phyloP scores from a whole-genome alignment of 2,329 filamentous ascomycete species.

The Aspergillus carbonarius region DNA sequence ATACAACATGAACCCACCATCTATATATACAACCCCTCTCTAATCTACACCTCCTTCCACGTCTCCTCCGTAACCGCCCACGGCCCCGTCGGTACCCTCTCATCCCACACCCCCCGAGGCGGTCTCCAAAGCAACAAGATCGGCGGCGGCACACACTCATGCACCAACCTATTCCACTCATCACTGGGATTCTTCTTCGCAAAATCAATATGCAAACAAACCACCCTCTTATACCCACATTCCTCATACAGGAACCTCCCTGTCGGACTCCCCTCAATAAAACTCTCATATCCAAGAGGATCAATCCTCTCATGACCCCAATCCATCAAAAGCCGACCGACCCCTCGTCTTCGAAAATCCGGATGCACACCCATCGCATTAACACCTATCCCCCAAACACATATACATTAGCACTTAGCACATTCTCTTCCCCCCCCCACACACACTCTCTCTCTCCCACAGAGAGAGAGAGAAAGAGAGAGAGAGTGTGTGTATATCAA shows the following conservation, averaged over 20 bases:
- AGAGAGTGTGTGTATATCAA: no score
- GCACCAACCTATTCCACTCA: constrained; percentile 15
- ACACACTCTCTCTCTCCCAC: no score
- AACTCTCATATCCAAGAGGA: constrained; percentile 18
- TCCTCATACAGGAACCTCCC: constrained; percentile 19
- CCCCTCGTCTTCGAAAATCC: constrained; percentile 14
- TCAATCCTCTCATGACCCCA: constrained; percentile 20
- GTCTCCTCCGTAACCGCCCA: constrained; percentile 17
- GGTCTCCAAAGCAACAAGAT: constrained; percentile 21
- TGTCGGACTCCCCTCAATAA: constrained; percentile 16
- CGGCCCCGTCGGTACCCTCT: constrained; percentile 15
- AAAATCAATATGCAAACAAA: constrained; percentile 15
- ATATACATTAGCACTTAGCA: neutral
- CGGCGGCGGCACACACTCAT: constrained; percentile 17
- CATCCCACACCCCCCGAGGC: constrained; percentile 16
- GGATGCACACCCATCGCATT: constrained; percentile 21
- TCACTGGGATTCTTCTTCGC: constrained; percentile 18
- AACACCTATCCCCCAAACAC: constrained; percentile 1
- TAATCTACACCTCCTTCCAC: constrained; percentile 4
- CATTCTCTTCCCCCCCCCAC: no score
- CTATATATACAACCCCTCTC: no score
- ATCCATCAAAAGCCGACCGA: constrained; percentile 17
- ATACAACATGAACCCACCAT: no score
- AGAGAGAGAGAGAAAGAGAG: no score
- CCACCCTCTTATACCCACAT: constrained; percentile 15